Base-by-base conservation (phyloP, 2,329 filamentous ascomycete genomes). In the Aspergillus tanneri region DNA sequence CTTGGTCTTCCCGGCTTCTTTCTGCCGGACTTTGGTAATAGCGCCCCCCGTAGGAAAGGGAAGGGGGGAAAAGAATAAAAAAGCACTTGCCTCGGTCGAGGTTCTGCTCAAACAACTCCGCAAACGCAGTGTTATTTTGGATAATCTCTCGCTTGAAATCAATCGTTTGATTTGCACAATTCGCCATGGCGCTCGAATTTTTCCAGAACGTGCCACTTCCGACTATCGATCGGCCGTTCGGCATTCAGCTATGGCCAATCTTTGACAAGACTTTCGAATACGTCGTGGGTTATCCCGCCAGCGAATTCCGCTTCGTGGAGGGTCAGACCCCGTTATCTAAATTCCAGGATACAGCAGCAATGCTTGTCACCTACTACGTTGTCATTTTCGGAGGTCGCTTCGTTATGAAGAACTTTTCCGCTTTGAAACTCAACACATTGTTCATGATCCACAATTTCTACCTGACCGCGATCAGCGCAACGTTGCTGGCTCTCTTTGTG, bases 401-500 rank as follows among this genome's bases (percentile, higher is more conserved):
- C 74, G 69, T 90, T 62, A 97, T 99, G 93, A 88, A 89, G 74
- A 86, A 87, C 65, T 83, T 89, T 55, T 80, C 86, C 67, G 80
- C 92, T 18, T 86, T 93, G 77, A 88, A 95, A 80, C 82, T 97
- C 66, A 93, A 89, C 78, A 77, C 81, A 12, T 77, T 93, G 50
- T 97, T 97, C 80, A 88, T 96, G 76, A 81, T 96, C 68, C 92
- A 99, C 83, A 99, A 99, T 81, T 86, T 97, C 65, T 85, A 91
- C 77, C 78, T 99, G 67, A 97, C 92, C 39, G 76, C 82, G 58
- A 89, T 96, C 77, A 95, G 89, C 70, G 87, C 76, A 51, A 78
- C 83, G 43, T 81, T 99, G 43, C 74, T 99, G 65, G 85, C 78
- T 47, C 84, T 99, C 61, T 97, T 95, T 71, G 75, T 90, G 61